Evolutionary conservation across 495 filamentous ascomycete genomes (phyloP).

Genomic region (Tuber calosporum): DNA sequence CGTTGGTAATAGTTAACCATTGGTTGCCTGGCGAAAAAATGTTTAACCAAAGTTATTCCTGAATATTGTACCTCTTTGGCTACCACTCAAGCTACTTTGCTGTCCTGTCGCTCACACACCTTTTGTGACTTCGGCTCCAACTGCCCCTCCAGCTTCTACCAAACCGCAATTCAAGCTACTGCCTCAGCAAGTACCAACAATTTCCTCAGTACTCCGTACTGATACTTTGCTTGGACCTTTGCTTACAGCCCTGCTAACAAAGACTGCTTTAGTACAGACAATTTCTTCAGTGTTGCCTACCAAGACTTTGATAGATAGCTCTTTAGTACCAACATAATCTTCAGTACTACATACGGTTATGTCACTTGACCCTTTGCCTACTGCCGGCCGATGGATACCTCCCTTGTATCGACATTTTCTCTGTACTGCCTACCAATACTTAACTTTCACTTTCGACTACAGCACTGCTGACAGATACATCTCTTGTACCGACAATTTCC

Average conservation of each 20-base stretch:
- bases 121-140: too few relatives aligned
- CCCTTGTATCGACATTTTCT: background rate
- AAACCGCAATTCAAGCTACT: too few relatives aligned
- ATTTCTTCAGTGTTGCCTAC: background rate
- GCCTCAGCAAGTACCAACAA: conserved; percentile 8
- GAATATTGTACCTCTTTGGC: too few relatives aligned
- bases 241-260: conserved; percentile 8
- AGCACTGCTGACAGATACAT: background rate
- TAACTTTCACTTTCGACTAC: conserved; percentile 8
- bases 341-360: too few relatives aligned
- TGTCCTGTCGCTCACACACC: too few relatives aligned
- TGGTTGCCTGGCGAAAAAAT: too few relatives aligned
- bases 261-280: background rate
- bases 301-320: too few relatives aligned
- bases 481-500: background rate
- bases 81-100: too few relatives aligned
- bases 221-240: background rate
- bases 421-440: conserved; percentile 7
- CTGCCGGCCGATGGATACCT: background rate
- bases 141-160: too few relatives aligned
- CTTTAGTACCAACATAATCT: too few relatives aligned
- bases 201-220: conserved; percentile 9
- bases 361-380: background rate
- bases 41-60: too few relatives aligned
- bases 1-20: too few relatives aligned